Conservation (phyloP, 2,329 filamentous ascomycete species). For the Cadophora sp. region DNA sequence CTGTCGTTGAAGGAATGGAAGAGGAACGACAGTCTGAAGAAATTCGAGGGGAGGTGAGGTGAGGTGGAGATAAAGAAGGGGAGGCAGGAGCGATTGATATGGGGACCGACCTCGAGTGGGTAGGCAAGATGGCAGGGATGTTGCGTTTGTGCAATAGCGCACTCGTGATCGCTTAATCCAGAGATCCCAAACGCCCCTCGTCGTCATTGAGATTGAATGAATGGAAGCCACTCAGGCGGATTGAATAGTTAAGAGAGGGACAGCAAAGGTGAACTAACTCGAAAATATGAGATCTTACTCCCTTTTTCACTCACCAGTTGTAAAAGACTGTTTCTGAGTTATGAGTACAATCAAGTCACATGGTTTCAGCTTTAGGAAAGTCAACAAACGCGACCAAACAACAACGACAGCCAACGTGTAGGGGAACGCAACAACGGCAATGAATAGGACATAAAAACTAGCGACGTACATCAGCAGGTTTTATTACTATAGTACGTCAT, state of each 20-base stretch:
- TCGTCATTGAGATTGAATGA: too few relatives aligned
- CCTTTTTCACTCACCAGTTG: too few relatives aligned
- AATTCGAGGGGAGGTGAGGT: too few relatives aligned
- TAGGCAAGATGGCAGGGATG: conserved; percentile 10
- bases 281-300: too few relatives aligned
- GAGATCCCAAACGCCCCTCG: too few relatives aligned
- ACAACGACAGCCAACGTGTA: not conserved
- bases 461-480: not conserved
- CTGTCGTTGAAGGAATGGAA: not conserved
- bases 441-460: not conserved
- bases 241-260: not conserved
- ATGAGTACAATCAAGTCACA: not conserved
- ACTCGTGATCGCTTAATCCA: not conserved
- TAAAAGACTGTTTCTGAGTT: not conserved
- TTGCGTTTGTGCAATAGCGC: not conserved
- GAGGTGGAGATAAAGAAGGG: not conserved
- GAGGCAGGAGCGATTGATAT: not conserved
- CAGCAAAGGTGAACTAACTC: not conserved
- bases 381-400: not conserved
- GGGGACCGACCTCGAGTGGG: too few relatives aligned
- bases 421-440: not conserved
- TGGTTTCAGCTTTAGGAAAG: not conserved
- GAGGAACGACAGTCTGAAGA: not conserved
- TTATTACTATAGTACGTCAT: not conserved
- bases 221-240: not conserved